These are phyloP conservation scores for Globisporangium canariense DNA, from an alignment of 352 stramenopile species.

Conservation along the genomic window DNA sequence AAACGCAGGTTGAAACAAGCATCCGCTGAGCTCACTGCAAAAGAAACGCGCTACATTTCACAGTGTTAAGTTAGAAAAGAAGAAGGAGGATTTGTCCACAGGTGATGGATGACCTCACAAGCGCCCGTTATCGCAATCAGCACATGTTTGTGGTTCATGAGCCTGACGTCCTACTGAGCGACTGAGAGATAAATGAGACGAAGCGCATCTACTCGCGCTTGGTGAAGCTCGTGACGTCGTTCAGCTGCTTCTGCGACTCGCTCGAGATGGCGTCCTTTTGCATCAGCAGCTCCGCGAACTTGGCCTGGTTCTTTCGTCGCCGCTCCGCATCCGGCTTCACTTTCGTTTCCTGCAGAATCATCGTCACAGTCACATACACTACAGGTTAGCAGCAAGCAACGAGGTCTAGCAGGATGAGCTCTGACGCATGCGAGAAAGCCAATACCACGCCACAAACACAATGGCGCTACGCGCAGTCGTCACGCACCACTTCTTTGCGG, in stretches of 20 bases:
- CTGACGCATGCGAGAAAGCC: no score
- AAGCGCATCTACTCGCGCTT: conserved; percentile 29
- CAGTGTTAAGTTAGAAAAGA: background rate
- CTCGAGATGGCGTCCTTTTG: conserved; percentile 43
- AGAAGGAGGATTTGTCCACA: background rate
- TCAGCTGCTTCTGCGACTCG: conserved; percentile 70
- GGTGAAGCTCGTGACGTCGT: conserved; percentile 74
- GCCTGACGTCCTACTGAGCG: background rate
- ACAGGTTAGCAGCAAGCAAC: background rate
- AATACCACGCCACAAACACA: background rate
- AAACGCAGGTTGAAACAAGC: background rate
- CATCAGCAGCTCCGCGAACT: conserved; percentile 74
- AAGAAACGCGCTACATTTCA: background rate
- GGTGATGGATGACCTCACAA: no score
- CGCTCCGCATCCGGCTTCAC: conserved; percentile 59
- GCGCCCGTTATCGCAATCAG: background rate
- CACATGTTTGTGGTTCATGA: background rate
- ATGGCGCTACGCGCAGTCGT: background rate
- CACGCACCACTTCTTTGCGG: conserved; percentile 68
- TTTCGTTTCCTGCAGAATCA: conserved; percentile 48
- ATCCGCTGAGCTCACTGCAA: background rate
- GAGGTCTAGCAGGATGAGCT: background rate
- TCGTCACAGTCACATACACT: background rate
- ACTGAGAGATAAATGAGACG: background rate
- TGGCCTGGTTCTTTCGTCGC: conserved; percentile 63